Conservation (phyloP, 2,329 filamentous ascomycete genomes). For the Pseudogymnoascus sp. region DNA sequence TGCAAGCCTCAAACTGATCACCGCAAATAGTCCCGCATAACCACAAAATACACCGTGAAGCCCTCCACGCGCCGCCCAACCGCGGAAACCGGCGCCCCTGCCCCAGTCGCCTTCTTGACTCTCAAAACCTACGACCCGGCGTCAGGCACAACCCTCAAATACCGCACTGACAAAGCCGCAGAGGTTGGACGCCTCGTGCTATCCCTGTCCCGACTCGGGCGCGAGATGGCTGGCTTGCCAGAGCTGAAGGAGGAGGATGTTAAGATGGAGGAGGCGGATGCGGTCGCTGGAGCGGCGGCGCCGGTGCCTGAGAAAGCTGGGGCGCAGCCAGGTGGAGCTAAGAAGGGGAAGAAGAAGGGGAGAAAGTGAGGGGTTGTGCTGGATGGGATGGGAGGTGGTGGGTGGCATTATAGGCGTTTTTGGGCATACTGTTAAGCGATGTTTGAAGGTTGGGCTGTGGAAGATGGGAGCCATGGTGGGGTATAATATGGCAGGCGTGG, state of each 20-base stretch:
- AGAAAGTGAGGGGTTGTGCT: conserved; percentile 44
- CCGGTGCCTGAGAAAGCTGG: conserved; percentile 30
- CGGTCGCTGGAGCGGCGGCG: conserved; percentile 19
- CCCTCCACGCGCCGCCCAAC: conserved; percentile 27
- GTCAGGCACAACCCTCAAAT: conserved; percentile 78
- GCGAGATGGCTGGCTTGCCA: conserved; percentile 53
- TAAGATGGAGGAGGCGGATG: conserved; percentile 32
- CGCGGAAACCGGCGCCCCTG: conserved; percentile 25
- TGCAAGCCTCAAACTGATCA: not conserved
- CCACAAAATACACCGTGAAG: conserved; percentile 78
- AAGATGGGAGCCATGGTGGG: not conserved
- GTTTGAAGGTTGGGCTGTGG: not conserved
- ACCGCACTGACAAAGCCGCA: conserved; percentile 80
- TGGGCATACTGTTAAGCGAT: conserved; percentile 6
- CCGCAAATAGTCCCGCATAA: conserved; percentile 65
- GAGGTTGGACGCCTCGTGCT: conserved; percentile 79
- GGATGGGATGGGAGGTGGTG: not conserved
- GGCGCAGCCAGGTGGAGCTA: conserved; percentile 34
- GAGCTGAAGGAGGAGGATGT: conserved; percentile 29
- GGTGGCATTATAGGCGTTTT: conserved; percentile 3
- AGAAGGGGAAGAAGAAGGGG: conserved; percentile 64
- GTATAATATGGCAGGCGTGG: not conserved
- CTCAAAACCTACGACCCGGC: conserved; percentile 84
- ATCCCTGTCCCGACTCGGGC: conserved; percentile 64
- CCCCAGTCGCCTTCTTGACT: conserved; percentile 59